Evolutionary conservation across 768 basidiomycete species (phyloP).

Genomic region (Tubosaeta brunneosetosa): DNA sequence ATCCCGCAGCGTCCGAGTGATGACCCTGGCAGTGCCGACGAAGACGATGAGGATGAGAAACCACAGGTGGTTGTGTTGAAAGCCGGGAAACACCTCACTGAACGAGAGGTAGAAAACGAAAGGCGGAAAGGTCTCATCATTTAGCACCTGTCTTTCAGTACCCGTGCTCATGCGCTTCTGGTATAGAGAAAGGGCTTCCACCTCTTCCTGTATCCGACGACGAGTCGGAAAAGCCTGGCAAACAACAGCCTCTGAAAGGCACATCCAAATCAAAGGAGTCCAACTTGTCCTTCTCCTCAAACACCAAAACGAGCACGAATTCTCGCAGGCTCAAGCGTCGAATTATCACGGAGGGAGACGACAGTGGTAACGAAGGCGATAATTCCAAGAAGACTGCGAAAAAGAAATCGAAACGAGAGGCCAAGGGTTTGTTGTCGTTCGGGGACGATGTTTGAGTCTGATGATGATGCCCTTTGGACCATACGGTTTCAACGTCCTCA

Average conservation of each 20-base stretch:
- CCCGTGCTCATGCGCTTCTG: conserved; percentile 1
- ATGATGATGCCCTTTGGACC: background rate
- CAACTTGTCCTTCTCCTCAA: conserved; percentile 38
- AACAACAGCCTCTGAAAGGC: conserved; percentile 15
- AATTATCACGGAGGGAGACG: conserved; percentile 31
- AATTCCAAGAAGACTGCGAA: conserved; percentile 32
- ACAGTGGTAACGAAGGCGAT: conserved; percentile 20
- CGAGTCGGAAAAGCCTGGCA: conserved; percentile 25
- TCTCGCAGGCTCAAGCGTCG: conserved; percentile 33
- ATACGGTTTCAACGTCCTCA: background rate
- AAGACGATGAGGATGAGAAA: conserved; percentile 70
- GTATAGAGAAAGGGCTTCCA: conserved; percentile 56
- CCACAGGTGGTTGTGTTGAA: conserved; percentile 88
- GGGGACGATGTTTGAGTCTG: conserved; percentile 32
- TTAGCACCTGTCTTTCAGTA: background rate
- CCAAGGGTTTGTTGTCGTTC: conserved; percentile 37
- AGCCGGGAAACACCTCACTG: conserved; percentile 82
- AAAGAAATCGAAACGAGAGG: conserved; percentile 52
- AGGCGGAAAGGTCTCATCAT: conserved; percentile 57
- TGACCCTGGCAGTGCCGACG: conserved; percentile 70
- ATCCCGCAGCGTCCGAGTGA: conserved; percentile 65
- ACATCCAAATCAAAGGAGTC: conserved; percentile 23
- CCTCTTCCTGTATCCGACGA: conserved; percentile 43
- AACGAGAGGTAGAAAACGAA: conserved; percentile 73
- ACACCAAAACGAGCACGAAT: conserved; percentile 18